Percentiles rank a stretch among this genome's conserved stretches.
These are phyloP conservation scores for Annona cherimola DNA, from an alignment of 164 flowering plant genomes.

Conservation along the genomic window DNA sequence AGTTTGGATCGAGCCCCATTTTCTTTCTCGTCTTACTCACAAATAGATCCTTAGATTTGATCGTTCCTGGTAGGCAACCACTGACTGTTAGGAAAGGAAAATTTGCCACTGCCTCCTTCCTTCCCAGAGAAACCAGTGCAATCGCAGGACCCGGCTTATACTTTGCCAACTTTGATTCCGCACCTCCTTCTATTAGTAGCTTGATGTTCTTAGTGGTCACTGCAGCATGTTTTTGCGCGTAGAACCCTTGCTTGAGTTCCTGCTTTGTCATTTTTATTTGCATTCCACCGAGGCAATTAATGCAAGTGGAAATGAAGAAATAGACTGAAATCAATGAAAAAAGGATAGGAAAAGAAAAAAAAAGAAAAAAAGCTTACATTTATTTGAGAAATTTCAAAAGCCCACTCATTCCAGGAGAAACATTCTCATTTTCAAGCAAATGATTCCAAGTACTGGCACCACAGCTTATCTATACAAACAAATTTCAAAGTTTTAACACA, in stretches of 20 bases:
- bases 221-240: conserved; percentile 64
- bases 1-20: conserved; percentile 41
- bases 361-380: background rate
- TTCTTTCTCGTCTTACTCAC: conserved; percentile 74
- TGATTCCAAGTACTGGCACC: background rate
- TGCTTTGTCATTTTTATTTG: conserved; percentile 12
- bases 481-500: background rate
- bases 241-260: conserved; percentile 84
- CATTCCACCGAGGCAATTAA: background rate
- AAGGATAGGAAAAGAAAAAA: too few species aligned
- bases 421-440: background rate
- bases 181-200: conserved; percentile 45
- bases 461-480: background rate
- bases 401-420: background rate
- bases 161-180: conserved; percentile 41
- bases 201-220: conserved; percentile 67
- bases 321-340: background rate
- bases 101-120: conserved; percentile 76
- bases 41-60: conserved; percentile 76
- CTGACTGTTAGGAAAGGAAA: conserved; percentile 43
- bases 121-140: conserved; percentile 77
- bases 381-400: background rate
- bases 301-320: background rate
- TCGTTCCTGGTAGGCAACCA: conserved; percentile 66
- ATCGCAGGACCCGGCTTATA: conserved; percentile 40